Base-by-base conservation (phyloP, 352 stramenopile species). In the Globisporangium camurandrum region DNA sequence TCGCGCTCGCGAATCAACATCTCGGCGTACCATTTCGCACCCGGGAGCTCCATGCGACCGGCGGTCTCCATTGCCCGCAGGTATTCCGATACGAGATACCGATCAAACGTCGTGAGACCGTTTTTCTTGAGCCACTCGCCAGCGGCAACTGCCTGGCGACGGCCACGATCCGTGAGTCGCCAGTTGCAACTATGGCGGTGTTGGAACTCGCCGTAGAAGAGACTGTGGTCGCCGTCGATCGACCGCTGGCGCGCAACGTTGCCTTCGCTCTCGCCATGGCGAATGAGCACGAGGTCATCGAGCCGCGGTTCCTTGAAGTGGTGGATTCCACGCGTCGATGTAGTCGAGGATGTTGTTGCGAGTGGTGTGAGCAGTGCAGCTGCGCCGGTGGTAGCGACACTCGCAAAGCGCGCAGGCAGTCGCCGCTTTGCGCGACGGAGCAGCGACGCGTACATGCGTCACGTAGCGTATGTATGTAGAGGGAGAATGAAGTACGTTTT, bases 1-100 rank as follows among this genome's bases (percentile, higher is more conserved):
- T 95, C 84, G 1, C 84, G 84, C 62, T 95, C 84, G 19, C 84
- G 78, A 39, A 93, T 87, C 43, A 92, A 71, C 77, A 93, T 91
- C 62, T 95, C 84, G 0, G 83, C 80, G 57, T 90, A 93, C 84
- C 84, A 95, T 28, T 81, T 70, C 11, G 78, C 71, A 31, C 69
- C 73, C 5, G 81, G 76, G 8, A 95, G 63, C 34, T 76, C 64
- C 59, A 95, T 71, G 36, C 82, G 75, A 6, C 78, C 83, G 0
- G 84, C 82, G 2, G 84, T 95, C 66, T 95, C 84, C 66, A 93
- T 85, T 3, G 84, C 82, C 7, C 84, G 80, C 47, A 95, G 50
- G 57, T 93, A 95, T 57, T 95, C 84, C 4, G 81, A 93, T 45
- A 93, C 83, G 26, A 93, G 69, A 66, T 92, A 87, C 19, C 82